Evolutionary conservation across 805 yeast genomes (phyloP).

Genomic region (Myxozyma lipomycoides): DNA sequence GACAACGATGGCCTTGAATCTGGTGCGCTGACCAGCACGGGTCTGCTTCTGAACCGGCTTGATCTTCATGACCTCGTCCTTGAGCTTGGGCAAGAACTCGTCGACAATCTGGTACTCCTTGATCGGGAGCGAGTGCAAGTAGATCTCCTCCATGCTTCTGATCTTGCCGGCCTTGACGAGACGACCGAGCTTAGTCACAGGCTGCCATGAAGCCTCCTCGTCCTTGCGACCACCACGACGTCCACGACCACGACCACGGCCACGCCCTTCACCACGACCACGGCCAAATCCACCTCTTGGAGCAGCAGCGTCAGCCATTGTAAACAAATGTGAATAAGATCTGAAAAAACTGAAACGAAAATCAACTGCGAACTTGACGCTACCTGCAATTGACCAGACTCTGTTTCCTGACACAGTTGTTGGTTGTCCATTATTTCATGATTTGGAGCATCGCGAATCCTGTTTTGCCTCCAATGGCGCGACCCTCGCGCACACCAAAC

Average conservation of each 20-base stretch:
- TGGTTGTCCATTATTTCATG: no score
- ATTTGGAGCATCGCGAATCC: no score
- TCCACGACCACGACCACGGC: conserved; percentile 61
- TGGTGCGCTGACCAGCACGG: conserved; percentile 99
- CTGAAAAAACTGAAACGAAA: not conserved
- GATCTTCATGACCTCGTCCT: conserved; percentile 99
- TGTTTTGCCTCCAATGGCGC: not conserved
- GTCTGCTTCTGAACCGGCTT: conserved; percentile 99
- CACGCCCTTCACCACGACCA: conserved; percentile 39
- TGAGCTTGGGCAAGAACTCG: conserved; percentile 88
- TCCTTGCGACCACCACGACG: conserved; percentile 72
- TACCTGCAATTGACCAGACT: not conserved
- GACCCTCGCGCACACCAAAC: not conserved
- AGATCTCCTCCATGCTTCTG: conserved; percentile 94
- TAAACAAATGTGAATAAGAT: conserved; percentile 2
- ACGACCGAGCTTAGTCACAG: conserved; percentile 99
- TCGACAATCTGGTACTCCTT: conserved; percentile 99
- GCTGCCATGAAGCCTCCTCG: conserved; percentile 99
- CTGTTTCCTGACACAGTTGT: not conserved
- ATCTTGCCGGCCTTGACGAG: conserved; percentile 98
- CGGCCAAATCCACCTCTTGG: conserved; percentile 43
- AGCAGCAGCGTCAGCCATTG: conserved; percentile 35
- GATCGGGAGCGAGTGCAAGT: conserved; percentile 98
- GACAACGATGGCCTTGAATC: conserved; percentile 99
- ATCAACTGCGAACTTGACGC: no score